Base-by-base conservation (phyloP, 768 basidiomycete genomes). In the Boletellus emodensis region DNA sequence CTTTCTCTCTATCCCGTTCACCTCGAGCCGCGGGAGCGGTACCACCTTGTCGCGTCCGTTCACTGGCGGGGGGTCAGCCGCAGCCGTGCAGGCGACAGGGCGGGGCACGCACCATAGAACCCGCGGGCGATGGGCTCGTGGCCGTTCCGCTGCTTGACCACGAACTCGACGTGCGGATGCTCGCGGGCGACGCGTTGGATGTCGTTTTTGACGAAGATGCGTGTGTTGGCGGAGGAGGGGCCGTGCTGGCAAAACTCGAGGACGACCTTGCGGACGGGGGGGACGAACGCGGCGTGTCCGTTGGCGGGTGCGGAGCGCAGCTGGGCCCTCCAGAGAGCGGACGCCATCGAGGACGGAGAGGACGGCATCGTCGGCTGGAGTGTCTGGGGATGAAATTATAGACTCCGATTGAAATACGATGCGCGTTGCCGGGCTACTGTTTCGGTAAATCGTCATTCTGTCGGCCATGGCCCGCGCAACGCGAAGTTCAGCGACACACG, bases 1-100 rank as follows among this genome's bases (percentile, higher is more conserved):
- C 70, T 94, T 95, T 65, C 81, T 74, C 56, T 82, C 76, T 61
- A 95, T 83, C 20, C 79, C 83, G 41, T 77, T 83, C 51, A 85
- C 83, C 61, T 90, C 81, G 53, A 91, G 80, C 33, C 77, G 78
- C 53, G 88, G 85, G 40, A 94, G 75, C 44, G 87, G 79, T 42
- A 95, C 78, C 64, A 92, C 91, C 73, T 95, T 95, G 71, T 92
- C 89, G 48, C 89, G 79, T 67, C 83, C 79, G 69, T 93, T 94
- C 60, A 82, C 93, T 95, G 65, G 33, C n/a, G 46, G 28, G 28
- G 15, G 54, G 56, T 61, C 52, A 63, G 55, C 52, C 6, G 52
- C 18, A 35, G 24, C 40, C 17, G 32, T 7, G 37, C 20, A 20
- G n/a, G 32, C 41, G 12, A 33, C 41, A 20, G 48, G 20, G n/a